These are phyloP conservation scores for Biscogniauxia marginata DNA, from an alignment of 2,329 filamentous ascomycete species.

Conservation along the genomic window DNA sequence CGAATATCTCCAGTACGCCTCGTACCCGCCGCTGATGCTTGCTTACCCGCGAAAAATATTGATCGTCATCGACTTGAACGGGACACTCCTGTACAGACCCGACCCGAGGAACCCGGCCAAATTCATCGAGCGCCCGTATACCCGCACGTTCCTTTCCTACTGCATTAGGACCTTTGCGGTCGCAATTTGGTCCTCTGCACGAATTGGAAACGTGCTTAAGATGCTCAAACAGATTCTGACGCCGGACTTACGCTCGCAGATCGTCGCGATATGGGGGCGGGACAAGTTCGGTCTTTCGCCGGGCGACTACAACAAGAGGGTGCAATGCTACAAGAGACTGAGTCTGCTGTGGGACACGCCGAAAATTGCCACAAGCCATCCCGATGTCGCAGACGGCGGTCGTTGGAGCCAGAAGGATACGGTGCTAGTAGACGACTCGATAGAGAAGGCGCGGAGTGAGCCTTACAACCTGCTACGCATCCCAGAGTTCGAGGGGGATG, in stretches of 20 bases:
- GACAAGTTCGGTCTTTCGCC: slow-evolving; percentile 68
- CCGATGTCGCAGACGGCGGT: slow-evolving; percentile 36
- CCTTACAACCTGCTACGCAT: slow-evolving; percentile 80
- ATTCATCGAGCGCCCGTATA: slow-evolving; percentile 67
- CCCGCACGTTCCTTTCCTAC: slow-evolving; percentile 68
- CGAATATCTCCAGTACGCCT: slow-evolving; percentile 59
- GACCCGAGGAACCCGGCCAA: slow-evolving; percentile 45
- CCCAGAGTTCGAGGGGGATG: slow-evolving; percentile 67
- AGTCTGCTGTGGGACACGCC: slow-evolving; percentile 65
- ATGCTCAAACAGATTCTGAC: slow-evolving; percentile 68
- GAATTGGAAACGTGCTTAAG: slow-evolving; percentile 65
- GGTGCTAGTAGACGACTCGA: slow-evolving; percentile 82
- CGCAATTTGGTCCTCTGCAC: slow-evolving; percentile 89
- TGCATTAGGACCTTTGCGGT: slow-evolving; percentile 73
- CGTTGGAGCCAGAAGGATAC: slow-evolving; percentile 83
- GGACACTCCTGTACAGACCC: slow-evolving; percentile 77
- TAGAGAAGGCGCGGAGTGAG: slow-evolving; percentile 76
- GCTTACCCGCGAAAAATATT: slow-evolving; percentile 62
- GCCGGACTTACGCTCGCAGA: slow-evolving; percentile 46
- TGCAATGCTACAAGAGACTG: slow-evolving; percentile 90
- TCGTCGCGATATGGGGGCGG: slow-evolving; percentile 75
- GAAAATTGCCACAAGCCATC: slow-evolving; percentile 44
- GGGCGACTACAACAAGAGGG: slow-evolving; percentile 64
- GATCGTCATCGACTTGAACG: slow-evolving; percentile 89
- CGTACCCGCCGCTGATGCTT: slow-evolving; percentile 41